Evolutionary conservation across 2,329 filamentous ascomycete genomes (phyloP).

Genomic region (Seiridium cupressi): DNA sequence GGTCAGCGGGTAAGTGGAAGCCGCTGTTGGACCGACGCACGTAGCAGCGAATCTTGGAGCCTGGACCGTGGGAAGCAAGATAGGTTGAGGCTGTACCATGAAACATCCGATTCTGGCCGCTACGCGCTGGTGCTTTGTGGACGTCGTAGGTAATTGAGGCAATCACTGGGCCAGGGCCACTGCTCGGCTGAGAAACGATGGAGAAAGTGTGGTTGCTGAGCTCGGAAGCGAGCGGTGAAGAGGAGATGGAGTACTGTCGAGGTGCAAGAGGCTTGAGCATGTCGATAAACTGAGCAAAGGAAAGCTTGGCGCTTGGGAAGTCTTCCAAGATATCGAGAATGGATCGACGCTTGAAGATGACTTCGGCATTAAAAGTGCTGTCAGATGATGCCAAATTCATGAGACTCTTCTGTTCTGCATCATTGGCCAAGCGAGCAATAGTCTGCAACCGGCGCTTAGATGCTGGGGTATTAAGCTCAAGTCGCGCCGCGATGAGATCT

Average conservation of each 20-base stretch:
- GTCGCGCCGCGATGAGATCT: neutral
- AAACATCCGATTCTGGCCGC: neutral
- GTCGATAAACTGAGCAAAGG: slow-evolving; percentile 51
- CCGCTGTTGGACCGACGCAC: slow-evolving; percentile 2
- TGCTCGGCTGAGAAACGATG: too few species aligned
- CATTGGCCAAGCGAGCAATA: neutral
- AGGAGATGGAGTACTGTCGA: slow-evolving; percentile 58
- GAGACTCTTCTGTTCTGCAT: neutral
- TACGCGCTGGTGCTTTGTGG: neutral
- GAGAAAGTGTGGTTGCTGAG: neutral
- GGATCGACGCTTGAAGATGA: neutral
- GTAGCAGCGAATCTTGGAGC: neutral
- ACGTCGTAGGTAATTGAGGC: slow-evolving; percentile 3
- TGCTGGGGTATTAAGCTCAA: neutral
- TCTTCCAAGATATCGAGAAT: slow-evolving; percentile 54
- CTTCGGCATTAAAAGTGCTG: neutral
- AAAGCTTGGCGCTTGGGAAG: slow-evolving; percentile 45
- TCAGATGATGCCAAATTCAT: neutral
- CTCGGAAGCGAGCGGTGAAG: slow-evolving; percentile 42
- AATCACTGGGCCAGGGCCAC: neutral
- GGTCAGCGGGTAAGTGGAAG: neutral
- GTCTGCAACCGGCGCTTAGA: neutral
- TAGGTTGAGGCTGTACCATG: neutral
- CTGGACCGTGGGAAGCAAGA: neutral
- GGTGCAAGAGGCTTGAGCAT: slow-evolving; percentile 58